Evolutionary conservation across 2,329 filamentous ascomycete genomes (phyloP), one percentile per base, ranked within the genome.

Genomic region (Thielaviopsis populi): DNA sequence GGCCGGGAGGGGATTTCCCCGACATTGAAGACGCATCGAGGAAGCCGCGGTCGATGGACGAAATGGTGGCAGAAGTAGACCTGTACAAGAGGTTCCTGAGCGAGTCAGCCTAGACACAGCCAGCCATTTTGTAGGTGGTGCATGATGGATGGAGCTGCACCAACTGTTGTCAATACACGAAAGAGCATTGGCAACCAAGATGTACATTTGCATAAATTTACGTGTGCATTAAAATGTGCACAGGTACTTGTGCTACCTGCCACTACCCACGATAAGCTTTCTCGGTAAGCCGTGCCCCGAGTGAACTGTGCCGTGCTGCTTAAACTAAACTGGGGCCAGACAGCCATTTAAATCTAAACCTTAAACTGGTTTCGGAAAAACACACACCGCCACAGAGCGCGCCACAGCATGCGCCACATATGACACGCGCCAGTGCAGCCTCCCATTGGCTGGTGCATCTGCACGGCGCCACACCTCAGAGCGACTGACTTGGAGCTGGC

Each of bases 41-140:
- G 69, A 77, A 78, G 72, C 79, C 88, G 6, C 82, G 91, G 72
- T 81, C 75, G 24, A 80, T 81, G 72, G 84, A 84, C 69, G 88
- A 89, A 70, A 96, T 97, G 92, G 77, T 79, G 67, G 78, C 78
- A 10, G 92, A 96, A 78, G 91, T 91, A 10, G 78, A 80, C 68
- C 77, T 80, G 76, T 83, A 91, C 70, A 82, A 80, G 64, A 71
- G 71, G 58, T 78, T 77, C 11, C 68, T 85, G 17, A n/a, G 24
- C 24, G 10, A 17, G 33, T 10, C 15, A 8, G 68, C 72, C 69
- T 66, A 73, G 75, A 67, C 76, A 80, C 75, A 74, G 71, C 17
- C 19, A 62, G n/a, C n/a, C n/a, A n/a, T n/a, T 33, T 15, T 17
- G 8, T 33, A n/a, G 22, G 8, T 11, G 2, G n/a, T 24, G 13